Evolutionary conservation across 495 filamentous ascomycete genomes (phyloP).

Genomic region (Lasiosphaeriaceae sp.): DNA sequence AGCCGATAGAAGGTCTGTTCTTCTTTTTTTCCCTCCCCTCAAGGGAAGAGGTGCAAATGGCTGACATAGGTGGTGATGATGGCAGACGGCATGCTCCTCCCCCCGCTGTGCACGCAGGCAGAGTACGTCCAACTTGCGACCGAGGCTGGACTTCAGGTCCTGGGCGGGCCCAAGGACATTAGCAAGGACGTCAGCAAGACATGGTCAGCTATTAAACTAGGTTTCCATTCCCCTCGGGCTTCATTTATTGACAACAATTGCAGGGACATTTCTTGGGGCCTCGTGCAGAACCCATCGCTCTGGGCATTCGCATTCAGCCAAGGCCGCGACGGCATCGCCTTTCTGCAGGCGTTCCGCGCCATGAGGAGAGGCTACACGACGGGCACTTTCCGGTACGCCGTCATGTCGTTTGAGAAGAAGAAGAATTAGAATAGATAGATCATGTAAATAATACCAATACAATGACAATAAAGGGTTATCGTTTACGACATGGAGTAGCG

Average conservation of each 20-base stretch:
- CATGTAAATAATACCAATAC: too few relatives aligned
- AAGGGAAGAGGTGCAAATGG: not conserved
- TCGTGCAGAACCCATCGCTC: conserved; percentile 52
- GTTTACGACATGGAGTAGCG: too few relatives aligned
- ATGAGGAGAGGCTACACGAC: conserved; percentile 58
- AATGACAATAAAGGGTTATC: too few relatives aligned
- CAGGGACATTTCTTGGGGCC: conserved; percentile 59
- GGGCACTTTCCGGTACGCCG: conserved; percentile 53
- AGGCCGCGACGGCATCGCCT: conserved; percentile 54
- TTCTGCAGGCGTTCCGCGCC: conserved; percentile 55
- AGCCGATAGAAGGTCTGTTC: conserved; percentile 48
- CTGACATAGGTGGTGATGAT: not conserved
- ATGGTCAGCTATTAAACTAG: conserved; percentile 56
- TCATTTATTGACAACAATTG: not conserved
- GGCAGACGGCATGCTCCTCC: conserved; percentile 55
- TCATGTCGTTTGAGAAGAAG: conserved; percentile 51
- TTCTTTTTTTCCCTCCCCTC: not conserved
- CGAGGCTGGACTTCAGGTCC: conserved; percentile 39
- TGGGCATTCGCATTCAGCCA: conserved; percentile 57
- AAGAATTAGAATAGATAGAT: too few relatives aligned
- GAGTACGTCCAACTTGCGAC: conserved; percentile 48
- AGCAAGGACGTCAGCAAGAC: conserved; percentile 53
- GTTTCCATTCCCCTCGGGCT: too few relatives aligned
- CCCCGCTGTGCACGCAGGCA: conserved; percentile 44
- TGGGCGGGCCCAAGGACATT: conserved; percentile 49